Evolutionary conservation across 106 monocot genomes (phyloP).

Genomic region (Allium sativum): DNA sequence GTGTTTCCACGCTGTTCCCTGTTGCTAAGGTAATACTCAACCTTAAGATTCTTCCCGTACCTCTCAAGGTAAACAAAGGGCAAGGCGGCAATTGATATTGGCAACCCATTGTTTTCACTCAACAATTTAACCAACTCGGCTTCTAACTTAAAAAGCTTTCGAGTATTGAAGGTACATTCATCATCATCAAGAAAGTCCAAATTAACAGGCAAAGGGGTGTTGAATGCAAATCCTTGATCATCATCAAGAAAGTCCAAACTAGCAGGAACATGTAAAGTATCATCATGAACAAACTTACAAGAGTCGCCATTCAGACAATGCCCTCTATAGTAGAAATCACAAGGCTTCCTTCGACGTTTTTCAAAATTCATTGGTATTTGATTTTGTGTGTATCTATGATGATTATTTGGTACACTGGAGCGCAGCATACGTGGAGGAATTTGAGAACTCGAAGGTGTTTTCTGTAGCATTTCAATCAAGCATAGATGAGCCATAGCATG

Average conservation of each 20-base stretch:
- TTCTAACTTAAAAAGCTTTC: constrained; percentile 52
- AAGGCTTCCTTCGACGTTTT: constrained; percentile 6
- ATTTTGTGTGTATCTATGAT: not conserved
- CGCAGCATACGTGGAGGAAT: constrained; percentile 8
- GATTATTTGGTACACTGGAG: constrained; percentile 12
- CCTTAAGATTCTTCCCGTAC: constrained; percentile 65
- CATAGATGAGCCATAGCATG: constrained; percentile 29
- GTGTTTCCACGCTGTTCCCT: constrained; percentile 66
- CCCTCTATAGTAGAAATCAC: constrained; percentile 48
- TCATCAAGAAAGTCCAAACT: constrained; percentile 9
- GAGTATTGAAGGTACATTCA: constrained; percentile 21
- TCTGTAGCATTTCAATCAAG: not conserved
- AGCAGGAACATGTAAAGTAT: not conserved
- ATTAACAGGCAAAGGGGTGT: too few relatives aligned
- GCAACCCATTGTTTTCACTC: constrained; percentile 24
- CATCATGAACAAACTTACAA: constrained; percentile 53
- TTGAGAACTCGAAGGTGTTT: not conserved
- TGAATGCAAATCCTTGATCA: too few relatives aligned
- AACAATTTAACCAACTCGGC: constrained; percentile 62
- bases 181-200: not conserved
- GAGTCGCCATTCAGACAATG: constrained; percentile 57
- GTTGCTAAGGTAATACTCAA: constrained; percentile 63
- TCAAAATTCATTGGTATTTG: too few relatives aligned
- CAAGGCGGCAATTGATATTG: constrained; percentile 49
- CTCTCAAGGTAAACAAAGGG: constrained; percentile 52